A percentile compares a stretch with the other conserved stretches of the same genome.
Evolutionary conservation across 192 early-diverging fungal genomes (phyloP).

Genomic region (Linnemannia elongata): DNA sequence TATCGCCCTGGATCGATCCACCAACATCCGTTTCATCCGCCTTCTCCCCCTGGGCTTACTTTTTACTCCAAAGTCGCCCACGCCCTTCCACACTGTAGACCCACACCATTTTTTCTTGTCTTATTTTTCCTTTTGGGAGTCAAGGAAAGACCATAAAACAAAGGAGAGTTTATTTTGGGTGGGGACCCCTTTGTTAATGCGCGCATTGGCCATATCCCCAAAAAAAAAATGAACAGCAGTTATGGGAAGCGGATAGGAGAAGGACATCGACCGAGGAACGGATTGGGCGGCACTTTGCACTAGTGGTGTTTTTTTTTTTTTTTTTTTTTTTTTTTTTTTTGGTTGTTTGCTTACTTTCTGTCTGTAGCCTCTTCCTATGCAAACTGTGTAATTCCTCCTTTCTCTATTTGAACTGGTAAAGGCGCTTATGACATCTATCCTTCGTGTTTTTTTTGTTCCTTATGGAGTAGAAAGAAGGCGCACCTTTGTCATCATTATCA

Average conservation of each 20-base stretch:
- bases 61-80: not conserved
- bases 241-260: not conserved
- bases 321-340: not conserved
- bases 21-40: not conserved
- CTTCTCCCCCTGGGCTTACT: not conserved
- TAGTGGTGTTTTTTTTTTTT: not conserved
- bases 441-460: not conserved
- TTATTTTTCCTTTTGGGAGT: not conserved
- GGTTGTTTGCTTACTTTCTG: not conserved
- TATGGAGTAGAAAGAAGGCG: not conserved
- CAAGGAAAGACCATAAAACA: not conserved
- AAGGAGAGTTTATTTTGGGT: not conserved
- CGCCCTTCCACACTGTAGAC: not conserved
- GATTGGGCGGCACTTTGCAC: not conserved
- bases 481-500: not conserved
- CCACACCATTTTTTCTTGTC: not conserved
- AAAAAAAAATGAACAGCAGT: not conserved
- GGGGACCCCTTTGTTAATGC: slow-evolving; percentile 5
- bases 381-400: not conserved
- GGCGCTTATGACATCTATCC: not conserved
- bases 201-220: slow-evolving; percentile 8
- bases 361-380: not conserved
- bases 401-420: not conserved
- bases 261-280: not conserved
- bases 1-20: not conserved